These are phyloP conservation scores for Bolboschoenoplectus hybrid DNA, from an alignment of 202 grass and related monocot species.

Conservation along the genomic window DNA sequence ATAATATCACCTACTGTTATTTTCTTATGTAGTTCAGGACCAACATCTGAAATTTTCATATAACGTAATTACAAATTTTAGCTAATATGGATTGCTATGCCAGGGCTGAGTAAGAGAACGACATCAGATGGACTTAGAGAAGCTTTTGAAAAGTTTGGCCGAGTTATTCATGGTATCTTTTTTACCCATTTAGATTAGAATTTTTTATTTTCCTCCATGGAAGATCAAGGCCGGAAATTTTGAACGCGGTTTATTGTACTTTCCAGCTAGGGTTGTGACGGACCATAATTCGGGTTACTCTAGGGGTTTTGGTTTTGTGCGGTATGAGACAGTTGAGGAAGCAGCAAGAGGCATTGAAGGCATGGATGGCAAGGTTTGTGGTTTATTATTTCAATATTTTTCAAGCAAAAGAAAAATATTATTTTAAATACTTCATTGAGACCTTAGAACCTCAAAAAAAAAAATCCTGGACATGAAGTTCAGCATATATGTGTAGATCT, in stretches of 20 bases:
- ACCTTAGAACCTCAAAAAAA: background rate
- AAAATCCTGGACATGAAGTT: background rate
- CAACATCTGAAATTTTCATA: background rate
- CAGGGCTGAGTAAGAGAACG: conserved; percentile 86
- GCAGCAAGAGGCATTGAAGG: conserved; percentile 72
- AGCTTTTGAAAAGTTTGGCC: conserved; percentile 85
- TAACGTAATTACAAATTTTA: background rate
- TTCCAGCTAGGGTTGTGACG: conserved; percentile 79
- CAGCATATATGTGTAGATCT: background rate
- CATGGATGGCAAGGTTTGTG: conserved; percentile 93
- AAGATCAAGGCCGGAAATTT: conserved; percentile 9
- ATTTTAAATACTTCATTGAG: conserved; percentile 28
- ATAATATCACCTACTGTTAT: background rate
- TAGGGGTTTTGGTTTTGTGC: conserved; percentile 92
- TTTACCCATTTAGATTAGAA: conserved; percentile 16
- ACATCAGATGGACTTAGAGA: conserved; percentile 75
- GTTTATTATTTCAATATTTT: background rate
- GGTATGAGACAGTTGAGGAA: conserved; percentile 71
- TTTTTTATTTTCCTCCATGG: background rate
- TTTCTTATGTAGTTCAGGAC: background rate
- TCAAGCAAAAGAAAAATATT: background rate
- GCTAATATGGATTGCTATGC: conserved; percentile 14
- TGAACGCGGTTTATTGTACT: background rate
- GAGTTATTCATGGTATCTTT: conserved; percentile 68
- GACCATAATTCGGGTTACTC: conserved; percentile 79